Evolutionary conservation across 164 flowering plant genomes (phyloP).

Genomic region (Umbilicus rupestris): DNA sequence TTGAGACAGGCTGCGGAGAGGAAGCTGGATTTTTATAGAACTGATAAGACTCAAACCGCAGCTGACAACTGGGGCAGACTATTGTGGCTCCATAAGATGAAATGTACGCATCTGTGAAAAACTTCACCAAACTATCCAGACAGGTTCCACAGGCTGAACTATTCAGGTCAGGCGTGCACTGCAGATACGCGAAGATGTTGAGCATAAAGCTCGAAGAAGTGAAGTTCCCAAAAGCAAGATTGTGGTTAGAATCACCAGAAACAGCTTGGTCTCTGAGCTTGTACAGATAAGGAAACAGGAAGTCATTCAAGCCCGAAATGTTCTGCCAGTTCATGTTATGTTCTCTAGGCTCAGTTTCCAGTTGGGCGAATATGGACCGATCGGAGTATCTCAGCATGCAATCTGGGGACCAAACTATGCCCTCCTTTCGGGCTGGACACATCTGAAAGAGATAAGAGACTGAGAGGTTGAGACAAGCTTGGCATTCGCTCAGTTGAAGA

Average conservation of each 20-base stretch:
- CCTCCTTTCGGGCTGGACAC: neutral
- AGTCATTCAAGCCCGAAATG: neutral
- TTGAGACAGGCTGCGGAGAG: neutral
- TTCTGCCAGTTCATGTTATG: slow-evolving; percentile 3
- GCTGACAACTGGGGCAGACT: neutral
- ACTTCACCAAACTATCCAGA: neutral
- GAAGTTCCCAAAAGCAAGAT: neutral
- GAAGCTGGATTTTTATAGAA: neutral
- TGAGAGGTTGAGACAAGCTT: neutral
- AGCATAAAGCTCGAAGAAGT: neutral
- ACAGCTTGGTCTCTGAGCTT: neutral
- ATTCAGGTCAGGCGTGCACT: neutral
- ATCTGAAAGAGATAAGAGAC: neutral
- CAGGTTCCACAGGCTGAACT: neutral
- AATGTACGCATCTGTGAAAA: neutral
- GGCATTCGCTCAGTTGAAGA: neutral
- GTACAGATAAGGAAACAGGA: neutral
- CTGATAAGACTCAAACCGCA: neutral
- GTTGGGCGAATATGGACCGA: neutral
- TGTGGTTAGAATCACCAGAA: neutral
- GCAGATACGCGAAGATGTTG: neutral
- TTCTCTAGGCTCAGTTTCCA: neutral
- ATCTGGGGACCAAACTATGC: neutral
- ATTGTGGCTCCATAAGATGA: neutral
- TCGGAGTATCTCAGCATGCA: slow-evolving; percentile 4